Conservation (phyloP, 116 monocot genomes). For the Papilionanthe hybrid region DNA sequence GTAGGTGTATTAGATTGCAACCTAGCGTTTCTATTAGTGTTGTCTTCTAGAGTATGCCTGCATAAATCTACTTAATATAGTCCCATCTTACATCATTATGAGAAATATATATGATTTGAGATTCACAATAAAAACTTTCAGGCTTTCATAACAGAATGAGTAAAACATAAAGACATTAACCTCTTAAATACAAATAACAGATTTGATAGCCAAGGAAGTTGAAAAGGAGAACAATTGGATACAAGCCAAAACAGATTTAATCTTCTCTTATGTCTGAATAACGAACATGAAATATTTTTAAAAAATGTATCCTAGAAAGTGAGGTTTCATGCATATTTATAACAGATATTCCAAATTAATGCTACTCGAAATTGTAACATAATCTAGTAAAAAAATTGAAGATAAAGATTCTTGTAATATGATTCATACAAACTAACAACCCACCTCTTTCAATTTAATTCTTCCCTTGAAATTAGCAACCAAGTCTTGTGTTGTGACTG, state of each 20-base stretch:
- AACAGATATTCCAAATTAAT: neutral
- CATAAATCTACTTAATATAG: neutral
- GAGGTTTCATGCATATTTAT: neutral
- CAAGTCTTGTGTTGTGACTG: slow-evolving; percentile 85
- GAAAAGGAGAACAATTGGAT: neutral
- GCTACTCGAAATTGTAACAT: neutral
- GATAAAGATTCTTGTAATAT: neutral
- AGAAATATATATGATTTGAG: neutral
- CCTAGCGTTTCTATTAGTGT: neutral
- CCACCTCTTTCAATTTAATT: slow-evolving; percentile 57
- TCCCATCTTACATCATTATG: neutral
- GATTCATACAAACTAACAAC: slow-evolving; percentile 1
- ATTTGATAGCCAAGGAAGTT: neutral
- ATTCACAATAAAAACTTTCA: neutral
- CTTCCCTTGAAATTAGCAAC: slow-evolving; percentile 80
- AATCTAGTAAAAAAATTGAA: neutral
- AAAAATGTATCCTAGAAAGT: neutral
- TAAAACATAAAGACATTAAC: neutral
- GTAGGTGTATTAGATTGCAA: neutral
- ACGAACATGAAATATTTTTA: neutral
- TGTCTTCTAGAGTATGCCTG: neutral
- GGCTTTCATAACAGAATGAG: neutral
- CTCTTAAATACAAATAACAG: neutral
- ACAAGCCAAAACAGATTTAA: neutral
- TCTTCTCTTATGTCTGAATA: neutral